These are phyloP conservation scores for Aaosphaeria arxii DNA, from an alignment of 2,329 filamentous ascomycete genomes.

Conservation along the genomic window DNA sequence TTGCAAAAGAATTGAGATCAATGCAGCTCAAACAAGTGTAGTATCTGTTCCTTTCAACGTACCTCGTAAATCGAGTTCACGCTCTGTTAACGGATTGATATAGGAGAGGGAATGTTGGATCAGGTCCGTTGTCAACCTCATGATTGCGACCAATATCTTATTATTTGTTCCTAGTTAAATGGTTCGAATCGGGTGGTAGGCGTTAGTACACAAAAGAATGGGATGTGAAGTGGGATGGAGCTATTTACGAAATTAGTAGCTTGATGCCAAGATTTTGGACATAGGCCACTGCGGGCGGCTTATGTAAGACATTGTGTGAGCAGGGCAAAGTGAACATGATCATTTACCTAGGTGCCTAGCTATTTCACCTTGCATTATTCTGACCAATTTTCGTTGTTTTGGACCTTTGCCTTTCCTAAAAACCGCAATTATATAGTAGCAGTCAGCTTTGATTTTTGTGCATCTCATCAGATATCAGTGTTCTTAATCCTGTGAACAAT, in stretches of 20 bases:
- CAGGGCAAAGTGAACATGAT: too few species aligned
- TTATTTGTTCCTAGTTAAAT: too few species aligned
- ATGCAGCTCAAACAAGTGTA: constrained; percentile 81
- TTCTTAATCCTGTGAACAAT: too few species aligned
- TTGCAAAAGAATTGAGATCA: constrained; percentile 66
- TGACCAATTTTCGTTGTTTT: too few species aligned
- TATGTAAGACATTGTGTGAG: too few species aligned
- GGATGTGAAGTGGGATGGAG: not conserved
- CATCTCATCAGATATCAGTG: too few species aligned
- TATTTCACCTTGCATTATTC: too few species aligned
- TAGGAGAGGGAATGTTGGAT: constrained; percentile 95
- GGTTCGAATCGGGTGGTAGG: not conserved
- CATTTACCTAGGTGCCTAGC: too few species aligned
- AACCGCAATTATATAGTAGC: too few species aligned
- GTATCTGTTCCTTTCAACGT: constrained; percentile 97
- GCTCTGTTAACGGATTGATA: constrained; percentile 97
- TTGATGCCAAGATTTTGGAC: not conserved
- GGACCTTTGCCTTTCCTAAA: too few species aligned
- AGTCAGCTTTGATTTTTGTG: too few species aligned
- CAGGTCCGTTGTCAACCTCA: constrained; percentile 95
- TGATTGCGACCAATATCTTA: constrained; percentile 41
- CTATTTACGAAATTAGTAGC: not conserved
- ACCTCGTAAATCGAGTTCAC: constrained; percentile 99
- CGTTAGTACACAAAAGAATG: not conserved
- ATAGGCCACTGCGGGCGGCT: not conserved